phyloP scores from a whole-genome alignment of 2,329 filamentous ascomycete genomes.

The Podosphaera xanthii region DNA sequence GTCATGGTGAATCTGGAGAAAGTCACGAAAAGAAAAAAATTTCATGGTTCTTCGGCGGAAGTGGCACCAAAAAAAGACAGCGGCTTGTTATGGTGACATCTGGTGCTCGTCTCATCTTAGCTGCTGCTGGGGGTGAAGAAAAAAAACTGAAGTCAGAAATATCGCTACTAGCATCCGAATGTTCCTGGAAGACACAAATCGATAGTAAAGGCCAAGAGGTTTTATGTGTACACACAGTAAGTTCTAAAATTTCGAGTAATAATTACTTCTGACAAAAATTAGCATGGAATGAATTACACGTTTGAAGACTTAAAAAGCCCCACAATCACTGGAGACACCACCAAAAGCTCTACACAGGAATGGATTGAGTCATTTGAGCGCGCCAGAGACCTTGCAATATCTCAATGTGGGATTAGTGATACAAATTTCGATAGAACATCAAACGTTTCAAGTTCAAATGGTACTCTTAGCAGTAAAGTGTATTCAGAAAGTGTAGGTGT shows the following conservation, averaged over 20 bases:
- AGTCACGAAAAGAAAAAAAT: slow-evolving; percentile 83
- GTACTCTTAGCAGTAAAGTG: slow-evolving; percentile 35
- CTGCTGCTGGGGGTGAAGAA: slow-evolving; percentile 77
- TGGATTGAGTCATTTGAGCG: slow-evolving; percentile 81
- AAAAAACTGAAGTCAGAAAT: slow-evolving; percentile 90
- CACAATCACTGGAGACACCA: slow-evolving; percentile 31
- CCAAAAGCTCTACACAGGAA: slow-evolving; percentile 54
- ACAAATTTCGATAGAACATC: slow-evolving; percentile 47
- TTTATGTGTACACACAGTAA: slow-evolving; percentile 85
- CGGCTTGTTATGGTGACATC: slow-evolving; percentile 89
- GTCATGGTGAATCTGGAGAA: slow-evolving; percentile 39
- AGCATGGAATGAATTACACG: slow-evolving; percentile 68
- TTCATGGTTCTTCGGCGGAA: slow-evolving; percentile 79
- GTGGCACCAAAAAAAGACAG: slow-evolving; percentile 77
- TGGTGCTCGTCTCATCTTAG: slow-evolving; percentile 70
- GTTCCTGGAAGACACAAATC: slow-evolving; percentile 53
- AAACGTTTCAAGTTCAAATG: slow-evolving; percentile 48
- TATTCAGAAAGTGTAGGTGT: slow-evolving; percentile 28
- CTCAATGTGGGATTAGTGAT: slow-evolving; percentile 44
- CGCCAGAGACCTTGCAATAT: slow-evolving; percentile 62
- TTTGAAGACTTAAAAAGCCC: slow-evolving; percentile 82
- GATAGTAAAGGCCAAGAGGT: slow-evolving; percentile 73
- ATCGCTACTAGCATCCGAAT: slow-evolving; percentile 54
- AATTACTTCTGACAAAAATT: slow-evolving; percentile 3
- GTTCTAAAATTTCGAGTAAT: slow-evolving; percentile 16